phyloP scores from a whole-genome alignment of 2,329 filamentous ascomycete species.

The Aotearoamyces nothofagi region DNA sequence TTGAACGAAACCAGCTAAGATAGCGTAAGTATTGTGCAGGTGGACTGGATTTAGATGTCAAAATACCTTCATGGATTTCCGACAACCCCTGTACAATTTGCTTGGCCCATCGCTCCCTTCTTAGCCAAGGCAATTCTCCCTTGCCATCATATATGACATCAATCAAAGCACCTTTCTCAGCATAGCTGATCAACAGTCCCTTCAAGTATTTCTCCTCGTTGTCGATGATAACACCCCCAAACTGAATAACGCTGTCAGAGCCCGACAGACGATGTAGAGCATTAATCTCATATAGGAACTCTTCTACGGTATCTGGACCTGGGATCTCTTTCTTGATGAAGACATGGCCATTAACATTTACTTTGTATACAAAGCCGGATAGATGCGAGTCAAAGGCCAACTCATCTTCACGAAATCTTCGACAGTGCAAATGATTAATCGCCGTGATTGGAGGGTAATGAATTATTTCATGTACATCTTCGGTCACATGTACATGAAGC shows the following conservation, averaged over 20 bases:
- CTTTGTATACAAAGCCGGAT: constrained; percentile 95
- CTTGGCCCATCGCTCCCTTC: constrained; percentile 73
- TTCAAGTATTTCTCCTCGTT: constrained; percentile 61
- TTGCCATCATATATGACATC: constrained; percentile 77
- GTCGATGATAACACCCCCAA: constrained; percentile 80
- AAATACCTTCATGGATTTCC: constrained; percentile 66
- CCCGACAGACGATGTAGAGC: constrained; percentile 66
- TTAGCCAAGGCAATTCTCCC: constrained; percentile 45
- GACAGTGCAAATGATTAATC: constrained; percentile 57
- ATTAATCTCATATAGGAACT: constrained; percentile 96
- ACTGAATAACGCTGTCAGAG: constrained; percentile 65
- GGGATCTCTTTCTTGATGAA: constrained; percentile 98
- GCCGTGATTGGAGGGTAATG: constrained; percentile 61
- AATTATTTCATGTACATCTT: constrained; percentile 82
- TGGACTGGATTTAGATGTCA: not conserved
- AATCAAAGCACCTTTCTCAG: constrained; percentile 73
- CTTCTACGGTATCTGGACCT: constrained; percentile 84
- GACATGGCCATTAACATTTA: constrained; percentile 48
- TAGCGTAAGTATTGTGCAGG: not conserved
- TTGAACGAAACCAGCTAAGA: constrained; percentile 78
- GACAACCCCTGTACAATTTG: constrained; percentile 83
- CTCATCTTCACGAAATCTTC: constrained; percentile 53
- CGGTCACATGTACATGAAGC: constrained; percentile 92
- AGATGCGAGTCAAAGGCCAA: constrained; percentile 82
- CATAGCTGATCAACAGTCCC: constrained; percentile 78